A percentile compares a stretch with the other conserved stretches of the same genome.
These are phyloP conservation scores for Amaranthus tricolor DNA, from an alignment of 179 eudicot genomes.

Conservation along the genomic window DNA sequence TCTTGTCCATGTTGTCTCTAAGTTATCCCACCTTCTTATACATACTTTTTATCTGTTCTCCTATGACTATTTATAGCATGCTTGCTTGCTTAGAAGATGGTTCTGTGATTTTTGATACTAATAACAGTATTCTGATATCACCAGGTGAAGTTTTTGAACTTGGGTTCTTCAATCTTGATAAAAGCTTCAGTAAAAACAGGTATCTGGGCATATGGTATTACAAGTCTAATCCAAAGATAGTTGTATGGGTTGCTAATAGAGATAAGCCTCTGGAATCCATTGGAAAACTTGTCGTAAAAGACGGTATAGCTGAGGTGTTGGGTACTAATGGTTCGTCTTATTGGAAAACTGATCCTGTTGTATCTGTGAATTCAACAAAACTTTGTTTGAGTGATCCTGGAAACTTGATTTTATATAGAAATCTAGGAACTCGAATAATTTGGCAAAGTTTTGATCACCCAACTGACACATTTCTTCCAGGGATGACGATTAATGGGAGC, in stretches of 20 bases:
- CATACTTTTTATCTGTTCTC: too few relatives aligned
- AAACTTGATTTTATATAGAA: background rate
- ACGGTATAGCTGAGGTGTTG: background rate
- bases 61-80: too few relatives aligned
- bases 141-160: too few relatives aligned
- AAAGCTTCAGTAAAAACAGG: too few relatives aligned
- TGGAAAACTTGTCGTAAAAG: constrained; percentile 12
- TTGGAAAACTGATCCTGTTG: constrained; percentile 4
- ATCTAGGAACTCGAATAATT: background rate
- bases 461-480: constrained; percentile 33
- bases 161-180: too few relatives aligned
- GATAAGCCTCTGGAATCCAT: constrained; percentile 13
- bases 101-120: too few relatives aligned
- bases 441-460: constrained; percentile 30
- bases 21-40: too few relatives aligned
- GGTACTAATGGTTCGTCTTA: background rate
- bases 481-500: background rate
- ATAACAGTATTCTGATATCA: too few relatives aligned
- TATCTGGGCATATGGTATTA: too few relatives aligned
- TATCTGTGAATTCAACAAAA: background rate
- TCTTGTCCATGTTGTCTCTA: too few relatives aligned
- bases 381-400: background rate
- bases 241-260: constrained; percentile 36
- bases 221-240: constrained; percentile 9
- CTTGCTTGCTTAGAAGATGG: too few relatives aligned